phyloP scores from a whole-genome alignment of 139 green algal species.

The Chlorella sp. region DNA sequence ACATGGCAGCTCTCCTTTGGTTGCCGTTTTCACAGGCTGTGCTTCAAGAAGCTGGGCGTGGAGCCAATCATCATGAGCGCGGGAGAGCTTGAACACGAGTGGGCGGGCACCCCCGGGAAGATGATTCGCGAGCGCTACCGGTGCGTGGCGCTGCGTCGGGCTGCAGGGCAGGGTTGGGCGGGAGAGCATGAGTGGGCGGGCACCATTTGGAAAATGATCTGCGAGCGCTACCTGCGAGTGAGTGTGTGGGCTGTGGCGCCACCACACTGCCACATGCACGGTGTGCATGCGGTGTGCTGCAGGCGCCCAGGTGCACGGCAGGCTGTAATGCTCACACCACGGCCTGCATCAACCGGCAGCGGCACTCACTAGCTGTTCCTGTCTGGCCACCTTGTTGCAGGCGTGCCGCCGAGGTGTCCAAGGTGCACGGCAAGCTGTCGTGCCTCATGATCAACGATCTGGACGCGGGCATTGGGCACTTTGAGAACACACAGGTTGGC shows the following conservation, averaged over 20 bases:
- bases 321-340: not conserved
- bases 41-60: slow-evolving; percentile 9
- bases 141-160: slow-evolving; percentile 1
- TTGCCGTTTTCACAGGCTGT: not conserved
- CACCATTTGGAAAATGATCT: not conserved
- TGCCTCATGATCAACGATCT: slow-evolving; percentile 94
- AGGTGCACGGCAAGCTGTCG: slow-evolving; percentile 78
- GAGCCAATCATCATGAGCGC: slow-evolving; percentile 76
- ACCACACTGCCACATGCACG: no score
- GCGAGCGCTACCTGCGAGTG: not conserved
- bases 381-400: not conserved
- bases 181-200: no score
- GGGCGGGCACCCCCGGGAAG: slow-evolving; percentile 57
- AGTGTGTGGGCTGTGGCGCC: no score
- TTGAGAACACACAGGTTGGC: slow-evolving; percentile 57
- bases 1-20: no score
- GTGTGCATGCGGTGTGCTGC: not conserved
- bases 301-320: not conserved
- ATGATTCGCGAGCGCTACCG: slow-evolving; percentile 88
- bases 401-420: slow-evolving; percentile 61
- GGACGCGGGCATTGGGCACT: slow-evolving; percentile 84
- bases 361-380: not conserved
- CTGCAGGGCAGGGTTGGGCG: no score
- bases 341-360: not conserved
- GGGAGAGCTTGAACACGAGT: slow-evolving; percentile 65